Evolutionary conservation across 768 basidiomycete genomes (phyloP), one percentile per base, ranked within the genome.

Genomic region (Clavulina sp.): DNA sequence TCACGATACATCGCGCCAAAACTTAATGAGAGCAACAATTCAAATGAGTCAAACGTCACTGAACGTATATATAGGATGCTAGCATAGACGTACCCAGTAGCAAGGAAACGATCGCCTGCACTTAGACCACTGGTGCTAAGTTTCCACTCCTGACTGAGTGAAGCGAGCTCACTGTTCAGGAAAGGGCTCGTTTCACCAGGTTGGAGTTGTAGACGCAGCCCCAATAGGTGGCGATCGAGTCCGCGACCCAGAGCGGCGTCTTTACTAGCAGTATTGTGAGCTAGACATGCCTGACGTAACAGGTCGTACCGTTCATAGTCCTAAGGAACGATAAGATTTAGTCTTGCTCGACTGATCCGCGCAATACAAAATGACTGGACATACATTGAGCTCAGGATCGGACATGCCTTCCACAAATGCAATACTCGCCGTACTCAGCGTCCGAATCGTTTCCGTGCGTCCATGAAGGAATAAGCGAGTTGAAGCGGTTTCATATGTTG

Each of bases 401-500:
- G 67, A 59, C 85, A 89, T 87, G 2, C 76, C 72, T 19, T 82
- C 72, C 4, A 89, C 84, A 69, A 82, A 92, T 5, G 70, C 69
- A 30, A 84, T 73, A 54, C 81, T 82, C 56, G 89, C 84, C 19
- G 65, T 66, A 48, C 78, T 82, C 41, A 84, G 69, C 0, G 80
- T 74, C 24, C 91, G 76, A 49, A 96, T 78, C 0, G 86, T 89
- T 61, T 96, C 92, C 1, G 91, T 95, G 18, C 92, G 76, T 16
- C 88, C 92, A 56, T 80, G 77, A 54, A 80, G 69, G 68, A 92
- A 92, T 63, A 84, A 73, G 24, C 88, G 76, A 1, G 92, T 93
- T 30, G 92, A 73, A 0, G 81, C 85, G 0, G 91, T 95, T 65
- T 96, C 92, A 62, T 96, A 95, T 4, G 85, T 88, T 1, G 92